phyloP scores from a whole-genome alignment of 192 early-diverging fungal species.

The Backusella tarrabulga region DNA sequence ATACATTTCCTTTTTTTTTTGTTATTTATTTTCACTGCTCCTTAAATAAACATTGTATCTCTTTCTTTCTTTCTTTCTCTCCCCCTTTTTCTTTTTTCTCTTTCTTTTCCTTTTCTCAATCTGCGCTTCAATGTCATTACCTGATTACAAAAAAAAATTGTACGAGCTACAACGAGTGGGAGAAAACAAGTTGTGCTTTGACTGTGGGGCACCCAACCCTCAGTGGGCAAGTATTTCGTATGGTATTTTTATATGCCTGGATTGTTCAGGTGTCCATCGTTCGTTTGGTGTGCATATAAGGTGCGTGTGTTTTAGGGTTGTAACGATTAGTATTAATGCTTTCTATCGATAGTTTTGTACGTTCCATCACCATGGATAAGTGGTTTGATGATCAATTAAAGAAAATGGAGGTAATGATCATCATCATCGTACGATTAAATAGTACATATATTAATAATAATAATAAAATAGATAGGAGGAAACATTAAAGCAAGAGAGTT shows the following conservation, averaged over 20 bases:
- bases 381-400: slow-evolving; percentile 95
- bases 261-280: slow-evolving; percentile 91
- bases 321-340: neutral
- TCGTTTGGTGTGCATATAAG: slow-evolving; percentile 77
- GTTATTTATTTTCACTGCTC: neutral
- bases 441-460: neutral
- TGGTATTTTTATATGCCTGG: slow-evolving; percentile 94
- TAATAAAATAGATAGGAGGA: slow-evolving; percentile 65
- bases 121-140: neutral
- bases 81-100: neutral
- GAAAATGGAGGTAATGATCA: slow-evolving; percentile 75
- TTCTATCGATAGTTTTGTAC: slow-evolving; percentile 74
- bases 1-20: neutral
- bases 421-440: neutral
- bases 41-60: neutral
- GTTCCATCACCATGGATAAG: slow-evolving; percentile 98
- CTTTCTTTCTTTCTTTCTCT: neutral
- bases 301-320: slow-evolving; percentile 41
- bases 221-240: slow-evolving; percentile 93
- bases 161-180: slow-evolving; percentile 57
- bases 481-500: slow-evolving; percentile 85
- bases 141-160: slow-evolving; percentile 62
- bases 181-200: slow-evolving; percentile 76
- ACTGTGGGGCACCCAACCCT: slow-evolving; percentile 83
- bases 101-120: neutral